A percentile compares a stretch with the other conserved stretches of the same genome.
phyloP scores from a whole-genome alignment of 1,139 yeast species.

The Zygosaccharomyces sapae region DNA sequence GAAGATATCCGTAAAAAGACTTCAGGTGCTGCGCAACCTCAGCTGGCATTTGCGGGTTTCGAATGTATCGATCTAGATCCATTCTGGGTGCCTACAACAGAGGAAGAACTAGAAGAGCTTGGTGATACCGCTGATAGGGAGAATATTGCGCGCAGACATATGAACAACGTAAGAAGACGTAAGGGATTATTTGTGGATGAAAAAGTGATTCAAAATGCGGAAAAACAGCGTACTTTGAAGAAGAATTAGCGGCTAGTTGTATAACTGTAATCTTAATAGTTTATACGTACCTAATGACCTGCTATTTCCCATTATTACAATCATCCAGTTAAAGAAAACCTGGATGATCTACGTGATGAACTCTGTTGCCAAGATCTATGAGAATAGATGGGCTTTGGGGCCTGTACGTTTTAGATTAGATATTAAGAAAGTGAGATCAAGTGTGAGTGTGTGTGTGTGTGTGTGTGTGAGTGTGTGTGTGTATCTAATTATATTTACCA shows the following conservation, averaged over 20 bases:
- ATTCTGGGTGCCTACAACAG: constrained; percentile 99
- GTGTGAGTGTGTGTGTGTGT: background rate
- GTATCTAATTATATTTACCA: too few species aligned
- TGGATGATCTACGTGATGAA: background rate
- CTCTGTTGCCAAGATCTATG: background rate
- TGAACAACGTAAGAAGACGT: constrained; percentile 74
- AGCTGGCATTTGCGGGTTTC: constrained; percentile 83
- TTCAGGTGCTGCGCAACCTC: constrained; percentile 97
- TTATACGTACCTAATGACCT: constrained; percentile 3
- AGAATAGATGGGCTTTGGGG: too few species aligned
- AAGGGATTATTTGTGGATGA: constrained; percentile 90
- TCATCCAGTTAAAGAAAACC: background rate
- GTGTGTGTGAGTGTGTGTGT: too few species aligned
- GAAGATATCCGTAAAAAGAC: constrained; percentile 92
- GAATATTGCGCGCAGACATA: constrained; percentile 80
- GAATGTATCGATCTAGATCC: constrained; percentile 89
- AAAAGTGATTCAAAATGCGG: constrained; percentile 85
- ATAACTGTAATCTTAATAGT: background rate
- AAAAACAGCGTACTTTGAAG: constrained; percentile 83
- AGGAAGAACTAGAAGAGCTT: constrained; percentile 87
- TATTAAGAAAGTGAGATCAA: too few species aligned
- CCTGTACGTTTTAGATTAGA: too few species aligned
- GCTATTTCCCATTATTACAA: background rate
- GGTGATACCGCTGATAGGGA: constrained; percentile 94
- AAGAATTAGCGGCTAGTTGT: constrained; percentile 34